Percentiles rank a stretch among this genome's conserved stretches.
These are phyloP conservation scores for Globisporangium splendens DNA, from an alignment of 352 stramenopile genomes.

Conservation along the genomic window DNA sequence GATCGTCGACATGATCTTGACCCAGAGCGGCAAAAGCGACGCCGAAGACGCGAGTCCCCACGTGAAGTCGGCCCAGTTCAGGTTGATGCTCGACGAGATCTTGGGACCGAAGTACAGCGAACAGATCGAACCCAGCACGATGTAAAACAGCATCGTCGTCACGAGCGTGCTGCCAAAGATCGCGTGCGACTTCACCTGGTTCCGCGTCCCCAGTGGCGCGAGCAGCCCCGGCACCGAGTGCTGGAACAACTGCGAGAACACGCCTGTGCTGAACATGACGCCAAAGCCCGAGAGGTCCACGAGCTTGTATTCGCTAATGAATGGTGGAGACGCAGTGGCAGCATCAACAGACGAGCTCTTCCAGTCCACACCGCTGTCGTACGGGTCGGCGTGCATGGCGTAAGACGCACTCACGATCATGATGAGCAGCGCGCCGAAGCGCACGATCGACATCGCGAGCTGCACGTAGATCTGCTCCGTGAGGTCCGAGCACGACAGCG, in stretches of 20 bases:
- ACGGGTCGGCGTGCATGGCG: conserved; percentile 65
- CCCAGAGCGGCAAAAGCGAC: conserved; percentile 49
- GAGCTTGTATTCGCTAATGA: conserved; percentile 61
- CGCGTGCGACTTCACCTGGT: conserved; percentile 52
- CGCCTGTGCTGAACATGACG: conserved; percentile 87
- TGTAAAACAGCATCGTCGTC: conserved; percentile 86
- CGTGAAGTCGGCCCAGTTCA: conserved; percentile 90
- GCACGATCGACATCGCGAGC: conserved; percentile 81
- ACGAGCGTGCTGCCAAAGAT: conserved; percentile 81
- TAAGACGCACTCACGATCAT: conserved; percentile 84
- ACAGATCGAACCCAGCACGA: conserved; percentile 70
- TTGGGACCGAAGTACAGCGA: conserved; percentile 85
- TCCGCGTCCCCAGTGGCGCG: conserved; percentile 51
- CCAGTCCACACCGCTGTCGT: conserved; percentile 38
- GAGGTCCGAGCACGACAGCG: conserved; percentile 84
- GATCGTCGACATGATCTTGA: conserved; percentile 64
- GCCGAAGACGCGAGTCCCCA: conserved; percentile 64
- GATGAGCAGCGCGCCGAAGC: conserved; percentile 85
- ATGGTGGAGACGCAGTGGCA: conserved; percentile 15
- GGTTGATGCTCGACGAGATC: conserved; percentile 81
- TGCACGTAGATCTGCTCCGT: conserved; percentile 89
- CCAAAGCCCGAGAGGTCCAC: conserved; percentile 77
- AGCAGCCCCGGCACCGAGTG: conserved; percentile 88
- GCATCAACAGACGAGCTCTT: background rate
- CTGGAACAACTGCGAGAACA: conserved; percentile 91